Evolutionary conservation across 164 flowering plant genomes (phyloP), one percentile per base, ranked within the genome.

Genomic region (Taxillus chinensis): DNA sequence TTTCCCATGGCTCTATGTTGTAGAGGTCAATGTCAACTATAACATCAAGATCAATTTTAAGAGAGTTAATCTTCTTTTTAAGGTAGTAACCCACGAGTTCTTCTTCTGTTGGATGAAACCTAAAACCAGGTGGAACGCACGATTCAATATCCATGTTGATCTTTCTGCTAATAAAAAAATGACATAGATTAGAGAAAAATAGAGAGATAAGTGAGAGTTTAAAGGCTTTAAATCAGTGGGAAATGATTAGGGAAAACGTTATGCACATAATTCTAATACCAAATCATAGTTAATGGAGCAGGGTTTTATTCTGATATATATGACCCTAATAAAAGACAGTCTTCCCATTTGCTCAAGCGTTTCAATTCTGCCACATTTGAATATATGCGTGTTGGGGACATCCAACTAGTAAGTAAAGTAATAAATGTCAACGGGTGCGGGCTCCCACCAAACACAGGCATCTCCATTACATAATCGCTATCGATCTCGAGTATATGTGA

Each of bases 81-180:
- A 89, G 86, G 74, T 89, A 89, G 62, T 84, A 89, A 48, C 86
- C 92, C 48, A 89, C 92, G 3, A 89, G 86, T 69, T 89, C 96
- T 79, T 86, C 92, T 68, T 89, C 96, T 7, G 96, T 89, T 10
- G 96, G 96, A 59, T 86, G 92, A 73, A 89, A 89, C 49, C 96
- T 79, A 70, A 89, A 89, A 1, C 96, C 96, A 15, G 96, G 92
- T 52, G 96, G 96, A 12, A 86, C 80, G 60, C 83, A 75, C 14
- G 85, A 78, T 52, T 81, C 85, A 57, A 68, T 43, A 45, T 80
- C 80, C 81, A 76, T 79, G 53, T n/a, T 8, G 37, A 41, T 43
- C 6, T n/a, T 41, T 50, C 62, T 57, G 39, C 16, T 39, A 10
- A 39, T 50, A 45, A 10, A 61, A 14, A 45, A 40, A 55, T 45